Base-by-base conservation (phyloP, 2,329 filamentous ascomycete genomes). In the Fusarium incarnatum region DNA sequence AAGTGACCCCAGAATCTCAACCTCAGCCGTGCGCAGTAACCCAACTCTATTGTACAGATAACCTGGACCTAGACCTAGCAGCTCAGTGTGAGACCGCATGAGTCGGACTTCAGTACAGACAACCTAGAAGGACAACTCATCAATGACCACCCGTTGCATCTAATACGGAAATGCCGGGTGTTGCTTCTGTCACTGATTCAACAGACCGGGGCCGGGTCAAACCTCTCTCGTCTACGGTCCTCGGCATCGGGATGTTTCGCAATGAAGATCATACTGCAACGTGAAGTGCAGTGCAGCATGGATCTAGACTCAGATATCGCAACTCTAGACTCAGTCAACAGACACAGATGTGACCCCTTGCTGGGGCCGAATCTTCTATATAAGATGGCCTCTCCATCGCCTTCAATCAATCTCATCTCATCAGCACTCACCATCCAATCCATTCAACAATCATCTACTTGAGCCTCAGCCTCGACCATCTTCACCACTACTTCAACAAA, bases 381-480 rank as follows among this genome's bases (percentile, higher is more conserved):
- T 71, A 75, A 74, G 73, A 67, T 52, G 56, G 20, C 22, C 30
- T 65, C 47, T 67, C 56, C 50, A 50, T 72, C 67, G 32, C 59
- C 57, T 46, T 52, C 50, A 46, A n/a, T 41, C 37, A 45, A 60
- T 49, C 48, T 58, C 52, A 49, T 67, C 27, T 71, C 59, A 63
- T 74, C 71, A 71, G 50, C 69, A 72, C 62, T 62, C 68, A 65
- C 55, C 60, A 71, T 67, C 66, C 53, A 60, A 67, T 64, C 71
- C 52, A 73, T 69, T 58, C 69, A 69, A 57, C 67, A 72, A 67
- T 64, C 63, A 75, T 66, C 64, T 62, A 71, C 59, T 73, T 56
- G 61, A 72, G 54, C 71, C 70, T 61, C 60, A 70, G 60, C 68
- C 67, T 60, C 64, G 58, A 61, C 50, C 61, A 65, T 49, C 64